phyloP scores from a whole-genome alignment of 306 rosid genomes.

The Cucumis melo region DNA sequence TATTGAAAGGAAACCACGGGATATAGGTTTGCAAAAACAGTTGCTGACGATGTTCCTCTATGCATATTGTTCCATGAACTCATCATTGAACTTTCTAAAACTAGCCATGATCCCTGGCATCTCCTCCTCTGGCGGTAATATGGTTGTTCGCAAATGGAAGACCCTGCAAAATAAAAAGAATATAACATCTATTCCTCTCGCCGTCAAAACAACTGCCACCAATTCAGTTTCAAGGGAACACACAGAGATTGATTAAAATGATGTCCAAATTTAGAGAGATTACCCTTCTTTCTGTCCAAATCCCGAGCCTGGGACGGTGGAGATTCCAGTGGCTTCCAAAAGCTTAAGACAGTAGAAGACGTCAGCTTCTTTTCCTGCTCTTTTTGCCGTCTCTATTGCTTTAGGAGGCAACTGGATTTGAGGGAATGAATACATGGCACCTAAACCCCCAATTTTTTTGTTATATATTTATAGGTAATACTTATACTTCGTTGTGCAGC shows the following conservation, averaged over 20 bases:
- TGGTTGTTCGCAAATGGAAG: conserved; percentile 97
- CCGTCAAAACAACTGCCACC: background rate
- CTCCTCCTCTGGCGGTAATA: conserved; percentile 93
- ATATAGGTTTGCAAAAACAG: conserved; percentile 37
- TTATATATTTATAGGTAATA: background rate
- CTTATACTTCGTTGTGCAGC: too few relatives aligned
- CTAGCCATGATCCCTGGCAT: conserved; percentile 88
- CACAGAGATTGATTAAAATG: background rate
- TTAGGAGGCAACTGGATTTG: conserved; percentile 79
- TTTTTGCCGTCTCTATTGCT: conserved; percentile 79
- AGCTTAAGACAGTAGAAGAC: conserved; percentile 95
- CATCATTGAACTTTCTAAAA: conserved; percentile 87
- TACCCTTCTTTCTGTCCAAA: conserved; percentile 99
- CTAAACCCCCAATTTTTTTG: conserved; percentile 21
- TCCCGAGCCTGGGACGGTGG: conserved; percentile 99
- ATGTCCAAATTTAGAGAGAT: background rate
- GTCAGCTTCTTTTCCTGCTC: conserved; percentile 80
- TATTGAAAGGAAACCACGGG: background rate
- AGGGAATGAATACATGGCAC: conserved; percentile 99
- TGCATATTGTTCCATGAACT: conserved; percentile 89
- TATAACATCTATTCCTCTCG: background rate
- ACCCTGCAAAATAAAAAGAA: conserved; percentile 28
- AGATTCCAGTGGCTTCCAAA: conserved; percentile 95
- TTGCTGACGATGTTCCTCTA: conserved; percentile 36
- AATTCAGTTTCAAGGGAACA: background rate